phyloP scores from a whole-genome alignment of 805 yeast species.

The Cephaloascus albidus region DNA sequence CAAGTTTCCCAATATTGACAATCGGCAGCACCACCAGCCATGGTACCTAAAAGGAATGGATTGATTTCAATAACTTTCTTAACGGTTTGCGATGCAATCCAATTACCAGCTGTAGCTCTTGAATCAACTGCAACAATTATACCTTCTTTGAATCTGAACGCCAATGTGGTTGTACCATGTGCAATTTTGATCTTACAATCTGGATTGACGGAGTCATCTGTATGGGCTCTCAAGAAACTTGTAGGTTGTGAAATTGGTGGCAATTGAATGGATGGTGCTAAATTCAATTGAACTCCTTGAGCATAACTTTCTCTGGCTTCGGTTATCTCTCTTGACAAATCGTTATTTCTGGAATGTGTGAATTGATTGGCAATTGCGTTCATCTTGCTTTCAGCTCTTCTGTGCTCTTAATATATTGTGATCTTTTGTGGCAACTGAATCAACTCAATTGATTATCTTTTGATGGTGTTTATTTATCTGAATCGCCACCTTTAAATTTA shows the following conservation, averaged over 20 bases:
- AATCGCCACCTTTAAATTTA: too few relatives aligned
- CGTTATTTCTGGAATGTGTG: not conserved
- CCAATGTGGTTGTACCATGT: slow-evolving; percentile 98
- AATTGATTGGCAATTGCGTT: not conserved
- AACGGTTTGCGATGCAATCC: slow-evolving; percentile 98
- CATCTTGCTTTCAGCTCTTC: not conserved
- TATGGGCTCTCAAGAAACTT: slow-evolving; percentile 92
- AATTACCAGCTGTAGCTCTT: slow-evolving; percentile 94
- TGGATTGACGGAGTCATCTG: slow-evolving; percentile 88
- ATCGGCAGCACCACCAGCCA: slow-evolving; percentile 99
- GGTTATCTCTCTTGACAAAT: slow-evolving; percentile 12
- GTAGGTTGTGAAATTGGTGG: slow-evolving; percentile 88
- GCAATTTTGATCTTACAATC: slow-evolving; percentile 95
- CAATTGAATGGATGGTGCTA: slow-evolving; percentile 57
- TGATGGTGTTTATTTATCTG: too few relatives aligned
- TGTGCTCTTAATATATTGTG: not conserved
- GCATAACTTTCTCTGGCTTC: slow-evolving; percentile 14
- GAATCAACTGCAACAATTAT: slow-evolving; percentile 96
- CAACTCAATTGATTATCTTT: too few relatives aligned
- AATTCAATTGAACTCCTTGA: slow-evolving; percentile 14
- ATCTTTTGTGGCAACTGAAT: not conserved
- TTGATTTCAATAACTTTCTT: slow-evolving; percentile 96
- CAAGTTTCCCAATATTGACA: slow-evolving; percentile 99
- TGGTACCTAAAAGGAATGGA: slow-evolving; percentile 88
- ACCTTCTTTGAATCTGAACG: slow-evolving; percentile 94